phyloP scores from a whole-genome alignment of 2,329 filamentous ascomycete species.

The Mollisia scopiformis region DNA sequence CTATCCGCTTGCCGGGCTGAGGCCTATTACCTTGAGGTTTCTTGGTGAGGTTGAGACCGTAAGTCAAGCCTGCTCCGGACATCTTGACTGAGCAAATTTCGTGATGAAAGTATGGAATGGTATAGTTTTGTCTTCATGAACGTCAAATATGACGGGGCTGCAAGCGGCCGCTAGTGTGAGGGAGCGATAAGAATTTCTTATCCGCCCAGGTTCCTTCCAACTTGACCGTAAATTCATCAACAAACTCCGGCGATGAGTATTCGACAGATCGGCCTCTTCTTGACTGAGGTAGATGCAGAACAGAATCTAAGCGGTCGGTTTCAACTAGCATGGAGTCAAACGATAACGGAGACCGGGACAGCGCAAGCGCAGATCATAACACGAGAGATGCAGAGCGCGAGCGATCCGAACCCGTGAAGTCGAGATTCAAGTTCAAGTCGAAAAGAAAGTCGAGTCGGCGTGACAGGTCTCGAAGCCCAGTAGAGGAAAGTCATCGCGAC shows the following conservation, averaged over 20 bases:
- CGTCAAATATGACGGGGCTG: not conserved
- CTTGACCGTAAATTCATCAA: too few relatives aligned
- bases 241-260: too few relatives aligned
- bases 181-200: conserved; percentile 9
- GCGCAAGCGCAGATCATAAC: not conserved
- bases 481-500: conserved; percentile 9
- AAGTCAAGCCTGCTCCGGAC: conserved; percentile 47
- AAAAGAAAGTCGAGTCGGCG: conserved; percentile 25
- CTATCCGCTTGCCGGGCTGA: conserved; percentile 52
- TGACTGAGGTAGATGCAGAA: not conserved
- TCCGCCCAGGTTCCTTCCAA: too few relatives aligned
- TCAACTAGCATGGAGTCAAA: conserved; percentile 20
- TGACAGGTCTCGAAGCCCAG: conserved; percentile 14
- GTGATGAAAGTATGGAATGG: not conserved
- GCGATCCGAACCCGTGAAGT: conserved; percentile 17
- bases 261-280: too few relatives aligned
- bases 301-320: not conserved
- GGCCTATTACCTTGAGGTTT: conserved; percentile 46
- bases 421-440: conserved; percentile 36
- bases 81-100: conserved; percentile 22
- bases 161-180: conserved; percentile 3
- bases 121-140: not conserved
- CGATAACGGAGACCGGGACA: conserved; percentile 5
- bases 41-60: conserved; percentile 67
- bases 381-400: not conserved